Evolutionary conservation across 768 basidiomycete genomes (phyloP).

Genomic region (Porphyrellus cyaneotinctus): DNA sequence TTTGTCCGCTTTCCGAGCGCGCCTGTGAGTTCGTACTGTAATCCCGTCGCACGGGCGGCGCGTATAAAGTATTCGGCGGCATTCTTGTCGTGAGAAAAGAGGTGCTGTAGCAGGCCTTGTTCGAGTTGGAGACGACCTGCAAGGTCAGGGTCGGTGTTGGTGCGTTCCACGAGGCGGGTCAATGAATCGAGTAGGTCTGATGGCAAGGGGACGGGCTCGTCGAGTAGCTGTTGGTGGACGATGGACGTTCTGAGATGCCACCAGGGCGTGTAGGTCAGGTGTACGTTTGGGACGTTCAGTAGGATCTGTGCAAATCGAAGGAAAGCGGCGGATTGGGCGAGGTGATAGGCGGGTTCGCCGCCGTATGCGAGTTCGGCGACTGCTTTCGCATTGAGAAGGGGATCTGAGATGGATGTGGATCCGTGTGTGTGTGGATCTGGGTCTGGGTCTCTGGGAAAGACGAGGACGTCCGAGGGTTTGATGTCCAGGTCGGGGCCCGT

Average conservation of each 20-base stretch:
- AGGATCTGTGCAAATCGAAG: constrained; percentile 74
- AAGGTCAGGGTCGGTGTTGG: constrained; percentile 57
- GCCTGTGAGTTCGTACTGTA: constrained; percentile 90
- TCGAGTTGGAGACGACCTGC: constrained; percentile 68
- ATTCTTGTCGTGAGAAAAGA: constrained; percentile 66
- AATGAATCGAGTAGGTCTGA: constrained; percentile 39
- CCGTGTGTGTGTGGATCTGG: too few species aligned
- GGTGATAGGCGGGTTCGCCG: constrained; percentile 96
- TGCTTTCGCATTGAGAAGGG: constrained; percentile 59
- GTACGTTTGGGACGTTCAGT: constrained; percentile 47
- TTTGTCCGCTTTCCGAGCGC: constrained; percentile 92
- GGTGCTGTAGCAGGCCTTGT: constrained; percentile 73
- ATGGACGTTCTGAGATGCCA: constrained; percentile 77
- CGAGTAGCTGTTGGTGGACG: constrained; percentile 72
- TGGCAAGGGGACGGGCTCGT: constrained; percentile 70
- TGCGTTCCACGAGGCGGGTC: constrained; percentile 36
- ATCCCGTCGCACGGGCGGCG: constrained; percentile 70
- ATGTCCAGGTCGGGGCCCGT: constrained; percentile 85
- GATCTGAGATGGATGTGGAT: constrained; percentile 45
- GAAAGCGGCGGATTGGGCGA: constrained; percentile 63
- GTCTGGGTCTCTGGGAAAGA: constrained; percentile 29
- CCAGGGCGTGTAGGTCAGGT: constrained; percentile 57
- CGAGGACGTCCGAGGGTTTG: constrained; percentile 37
- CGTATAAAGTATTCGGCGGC: constrained; percentile 75
- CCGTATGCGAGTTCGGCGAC: constrained; percentile 73